Percentiles rank a stretch among this genome's conserved stretches.
These are phyloP conservation scores for Umbelopsis sp. DNA, from an alignment of 371 early-diverging fungal genomes.

Conservation along the genomic window DNA sequence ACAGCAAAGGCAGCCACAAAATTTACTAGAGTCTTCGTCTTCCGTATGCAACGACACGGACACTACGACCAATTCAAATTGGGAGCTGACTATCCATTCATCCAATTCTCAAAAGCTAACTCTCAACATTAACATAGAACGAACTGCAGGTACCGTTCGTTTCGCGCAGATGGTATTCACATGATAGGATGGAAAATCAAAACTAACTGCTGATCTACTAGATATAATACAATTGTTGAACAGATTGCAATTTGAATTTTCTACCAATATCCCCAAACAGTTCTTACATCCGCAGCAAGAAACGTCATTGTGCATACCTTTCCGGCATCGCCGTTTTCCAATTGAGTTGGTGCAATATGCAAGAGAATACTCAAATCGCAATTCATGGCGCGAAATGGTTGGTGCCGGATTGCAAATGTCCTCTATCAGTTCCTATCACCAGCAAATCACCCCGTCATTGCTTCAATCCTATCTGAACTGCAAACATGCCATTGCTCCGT, in stretches of 20 bases:
- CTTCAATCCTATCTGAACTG: neutral
- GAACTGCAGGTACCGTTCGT: neutral
- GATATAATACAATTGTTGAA: neutral
- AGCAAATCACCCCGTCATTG: neutral
- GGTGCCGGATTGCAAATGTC: neutral
- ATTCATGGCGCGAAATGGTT: neutral
- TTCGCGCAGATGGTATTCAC: too few species aligned
- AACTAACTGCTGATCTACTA: neutral
- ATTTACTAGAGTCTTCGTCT: neutral
- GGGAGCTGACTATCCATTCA: neutral
- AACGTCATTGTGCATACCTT: neutral
- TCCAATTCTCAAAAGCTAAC: neutral
- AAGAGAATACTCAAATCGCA: neutral
- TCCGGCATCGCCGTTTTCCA: neutral
- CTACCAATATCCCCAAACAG: neutral
- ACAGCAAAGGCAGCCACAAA: neutral
- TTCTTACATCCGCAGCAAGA: neutral
- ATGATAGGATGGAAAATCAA: too few species aligned
- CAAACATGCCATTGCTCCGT: neutral
- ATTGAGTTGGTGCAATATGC: neutral
- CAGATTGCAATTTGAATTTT: neutral
- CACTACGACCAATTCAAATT: neutral
- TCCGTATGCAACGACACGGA: neutral
- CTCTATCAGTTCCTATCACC: neutral
- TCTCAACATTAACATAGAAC: neutral